phyloP scores from a whole-genome alignment of 1,284 basidiomycete species.

The Cryptococcus sp. region DNA sequence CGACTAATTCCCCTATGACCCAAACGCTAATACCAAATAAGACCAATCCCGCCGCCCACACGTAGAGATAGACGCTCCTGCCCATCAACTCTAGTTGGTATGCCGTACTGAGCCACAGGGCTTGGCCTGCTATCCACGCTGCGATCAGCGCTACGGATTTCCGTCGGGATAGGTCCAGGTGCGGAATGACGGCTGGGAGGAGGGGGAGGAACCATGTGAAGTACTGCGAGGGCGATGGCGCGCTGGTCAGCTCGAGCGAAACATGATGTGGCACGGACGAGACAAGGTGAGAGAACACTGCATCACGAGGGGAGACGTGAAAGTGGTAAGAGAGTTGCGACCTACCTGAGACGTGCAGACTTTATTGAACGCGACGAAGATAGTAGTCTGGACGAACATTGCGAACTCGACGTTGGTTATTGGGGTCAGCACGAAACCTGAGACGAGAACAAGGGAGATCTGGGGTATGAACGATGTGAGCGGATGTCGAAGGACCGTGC shows the following conservation, averaged over 20 bases:
- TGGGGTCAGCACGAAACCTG: conserved; percentile 52
- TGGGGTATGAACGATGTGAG: conserved; percentile 56
- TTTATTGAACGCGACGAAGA: conserved; percentile 95
- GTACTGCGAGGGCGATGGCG: conserved; percentile 64
- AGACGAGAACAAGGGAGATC: conserved; percentile 37
- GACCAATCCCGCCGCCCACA: conserved; percentile 77
- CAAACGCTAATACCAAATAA: conserved; percentile 75
- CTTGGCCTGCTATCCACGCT: conserved; percentile 74
- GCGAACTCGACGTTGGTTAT: conserved; percentile 66
- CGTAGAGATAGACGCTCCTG: conserved; percentile 65
- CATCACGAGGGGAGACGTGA: not conserved
- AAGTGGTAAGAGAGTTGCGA: conserved; percentile 15
- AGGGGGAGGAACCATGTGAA: conserved; percentile 97
- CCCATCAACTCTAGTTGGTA: conserved; percentile 88
- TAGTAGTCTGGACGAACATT: conserved; percentile 78
- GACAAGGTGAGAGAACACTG: not conserved
- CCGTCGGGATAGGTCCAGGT: conserved; percentile 59
- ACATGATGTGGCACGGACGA: not conserved
- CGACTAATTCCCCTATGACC: conserved; percentile 69
- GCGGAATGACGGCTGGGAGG: conserved; percentile 77
- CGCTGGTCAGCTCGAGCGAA: not conserved
- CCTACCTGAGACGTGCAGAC: conserved; percentile 94
- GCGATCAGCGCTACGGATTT: conserved; percentile 57
- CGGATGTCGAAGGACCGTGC: conserved; percentile 37
- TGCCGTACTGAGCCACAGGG: conserved; percentile 78